A percentile compares a stretch with the other conserved stretches of the same genome.
phyloP scores from a whole-genome alignment of 2,329 filamentous ascomycete species.

The Stemphylium lycopersici region DNA sequence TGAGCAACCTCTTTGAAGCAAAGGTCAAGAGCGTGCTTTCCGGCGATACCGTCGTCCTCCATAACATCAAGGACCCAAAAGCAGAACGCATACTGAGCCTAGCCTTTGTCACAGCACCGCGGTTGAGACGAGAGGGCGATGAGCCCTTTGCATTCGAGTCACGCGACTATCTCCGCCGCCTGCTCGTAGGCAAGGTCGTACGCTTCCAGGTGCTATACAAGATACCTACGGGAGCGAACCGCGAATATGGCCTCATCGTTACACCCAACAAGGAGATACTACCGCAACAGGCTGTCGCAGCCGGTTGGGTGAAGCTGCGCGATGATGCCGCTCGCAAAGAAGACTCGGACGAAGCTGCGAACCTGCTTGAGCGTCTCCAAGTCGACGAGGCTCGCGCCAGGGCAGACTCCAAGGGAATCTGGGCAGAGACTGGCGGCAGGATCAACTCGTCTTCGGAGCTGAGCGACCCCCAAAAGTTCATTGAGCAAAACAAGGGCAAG shows the following conservation, averaged over 20 bases:
- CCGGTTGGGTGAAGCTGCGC: slow-evolving; percentile 90
- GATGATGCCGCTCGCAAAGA: slow-evolving; percentile 94
- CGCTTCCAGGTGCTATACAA: slow-evolving; percentile 87
- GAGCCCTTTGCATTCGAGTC: slow-evolving; percentile 94
- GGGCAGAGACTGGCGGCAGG: slow-evolving; percentile 68
- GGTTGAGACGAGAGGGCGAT: slow-evolving; percentile 85
- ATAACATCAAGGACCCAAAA: slow-evolving; percentile 78
- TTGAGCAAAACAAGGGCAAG: slow-evolving; percentile 84
- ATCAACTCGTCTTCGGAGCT: slow-evolving; percentile 85
- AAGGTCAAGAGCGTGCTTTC: slow-evolving; percentile 90
- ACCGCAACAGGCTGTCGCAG: slow-evolving; percentile 82
- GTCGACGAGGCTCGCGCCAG: slow-evolving; percentile 78
- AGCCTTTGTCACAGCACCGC: slow-evolving; percentile 89
- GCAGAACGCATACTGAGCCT: slow-evolving; percentile 87
- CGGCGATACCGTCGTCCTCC: slow-evolving; percentile 87
- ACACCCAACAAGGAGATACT: slow-evolving; percentile 73
- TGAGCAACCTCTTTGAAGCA: slow-evolving; percentile 49
- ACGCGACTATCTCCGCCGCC: slow-evolving; percentile 85
- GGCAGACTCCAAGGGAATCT: slow-evolving; percentile 79
- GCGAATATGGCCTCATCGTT: slow-evolving; percentile 84
- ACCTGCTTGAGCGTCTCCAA: slow-evolving; percentile 78
- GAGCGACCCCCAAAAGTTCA: slow-evolving; percentile 73
- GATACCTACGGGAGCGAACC: slow-evolving; percentile 75
- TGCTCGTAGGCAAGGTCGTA: slow-evolving; percentile 84
- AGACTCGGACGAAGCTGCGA: slow-evolving; percentile 74